These are phyloP conservation scores for Novymonas esmeraldas DNA, from an alignment of 208 protist genomes.

Conservation along the genomic window DNA sequence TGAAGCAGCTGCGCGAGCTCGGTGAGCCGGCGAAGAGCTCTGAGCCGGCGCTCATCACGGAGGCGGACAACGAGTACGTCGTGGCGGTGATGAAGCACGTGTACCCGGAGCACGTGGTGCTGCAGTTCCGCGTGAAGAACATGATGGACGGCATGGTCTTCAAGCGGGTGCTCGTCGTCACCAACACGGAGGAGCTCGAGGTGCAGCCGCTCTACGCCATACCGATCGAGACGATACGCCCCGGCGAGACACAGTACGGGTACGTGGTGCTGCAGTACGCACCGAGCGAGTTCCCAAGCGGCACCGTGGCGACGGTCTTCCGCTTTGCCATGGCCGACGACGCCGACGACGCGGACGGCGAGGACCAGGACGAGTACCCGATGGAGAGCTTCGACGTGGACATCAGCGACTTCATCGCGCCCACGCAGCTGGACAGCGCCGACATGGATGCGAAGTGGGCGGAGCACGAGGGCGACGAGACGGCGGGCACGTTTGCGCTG, in stretches of 20 bases:
- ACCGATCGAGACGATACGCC: constrained; percentile 56
- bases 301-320: constrained; percentile 63
- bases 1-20: constrained; percentile 71
- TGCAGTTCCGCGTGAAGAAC: constrained; percentile 96
- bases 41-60: constrained; percentile 88
- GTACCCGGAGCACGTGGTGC: constrained; percentile 91
- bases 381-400: constrained; percentile 87
- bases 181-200: constrained; percentile 80
- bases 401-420: constrained; percentile 81
- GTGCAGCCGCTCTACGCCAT: constrained; percentile 87
- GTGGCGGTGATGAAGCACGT: constrained; percentile 96
- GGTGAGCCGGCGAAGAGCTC: constrained; percentile 72
- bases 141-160: constrained; percentile 93
- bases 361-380: constrained; percentile 78
- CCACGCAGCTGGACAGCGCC: constrained; percentile 55
- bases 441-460: constrained; percentile 47
- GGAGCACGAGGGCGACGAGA: constrained; percentile 58
- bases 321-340: constrained; percentile 74
- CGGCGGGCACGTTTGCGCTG: constrained; percentile 83
- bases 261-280: constrained; percentile 81
- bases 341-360: constrained; percentile 30
- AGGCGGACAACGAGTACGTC: constrained; percentile 97
- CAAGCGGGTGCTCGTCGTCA: constrained; percentile 81
- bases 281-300: constrained; percentile 68
- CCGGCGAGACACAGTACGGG: constrained; percentile 60